phyloP scores from a whole-genome alignment of 2,329 filamentous ascomycete species.

The Aureobasidium subglaciale region DNA sequence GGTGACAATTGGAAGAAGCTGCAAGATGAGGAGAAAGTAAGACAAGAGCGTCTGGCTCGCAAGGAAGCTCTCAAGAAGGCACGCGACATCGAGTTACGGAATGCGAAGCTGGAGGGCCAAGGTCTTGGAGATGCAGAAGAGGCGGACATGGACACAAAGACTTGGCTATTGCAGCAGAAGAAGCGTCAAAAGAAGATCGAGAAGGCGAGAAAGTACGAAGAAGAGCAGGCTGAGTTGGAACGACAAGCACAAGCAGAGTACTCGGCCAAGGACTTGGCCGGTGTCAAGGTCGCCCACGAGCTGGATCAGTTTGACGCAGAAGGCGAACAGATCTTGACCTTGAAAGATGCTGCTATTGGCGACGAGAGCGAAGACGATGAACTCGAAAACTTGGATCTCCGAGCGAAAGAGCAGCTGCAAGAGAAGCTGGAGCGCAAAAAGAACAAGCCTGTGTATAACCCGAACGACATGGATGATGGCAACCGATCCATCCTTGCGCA shows the following conservation, averaged over 20 bases:
- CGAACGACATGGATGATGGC: slow-evolving; percentile 61
- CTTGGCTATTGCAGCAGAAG: slow-evolving; percentile 84
- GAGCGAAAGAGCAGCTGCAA: slow-evolving; percentile 63
- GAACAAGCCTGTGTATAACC: slow-evolving; percentile 82
- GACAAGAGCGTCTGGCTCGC: slow-evolving; percentile 70
- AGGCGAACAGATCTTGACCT: slow-evolving; percentile 79
- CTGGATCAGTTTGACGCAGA: slow-evolving; percentile 67
- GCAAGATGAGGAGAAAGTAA: slow-evolving; percentile 63
- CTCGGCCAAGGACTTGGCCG: slow-evolving; percentile 76
- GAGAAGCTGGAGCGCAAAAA: slow-evolving; percentile 83
- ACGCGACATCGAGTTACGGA: slow-evolving; percentile 72
- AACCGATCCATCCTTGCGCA: slow-evolving; percentile 69
- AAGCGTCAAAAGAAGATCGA: slow-evolving; percentile 90
- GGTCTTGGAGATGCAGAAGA: slow-evolving; percentile 71
- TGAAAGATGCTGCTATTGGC: slow-evolving; percentile 87
- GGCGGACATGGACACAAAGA: slow-evolving; percentile 65
- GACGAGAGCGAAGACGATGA: slow-evolving; percentile 80
- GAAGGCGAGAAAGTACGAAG: slow-evolving; percentile 60
- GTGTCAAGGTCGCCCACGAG: slow-evolving; percentile 88
- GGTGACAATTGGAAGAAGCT: slow-evolving; percentile 68
- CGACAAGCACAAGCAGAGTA: slow-evolving; percentile 66
- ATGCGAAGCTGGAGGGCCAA: slow-evolving; percentile 69
- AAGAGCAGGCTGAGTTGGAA: slow-evolving; percentile 68
- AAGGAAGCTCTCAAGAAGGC: slow-evolving; percentile 81
- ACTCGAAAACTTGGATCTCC: slow-evolving; percentile 68